Conservation (phyloP, 805 yeast species). For the Ogataea pilisensis region DNA sequence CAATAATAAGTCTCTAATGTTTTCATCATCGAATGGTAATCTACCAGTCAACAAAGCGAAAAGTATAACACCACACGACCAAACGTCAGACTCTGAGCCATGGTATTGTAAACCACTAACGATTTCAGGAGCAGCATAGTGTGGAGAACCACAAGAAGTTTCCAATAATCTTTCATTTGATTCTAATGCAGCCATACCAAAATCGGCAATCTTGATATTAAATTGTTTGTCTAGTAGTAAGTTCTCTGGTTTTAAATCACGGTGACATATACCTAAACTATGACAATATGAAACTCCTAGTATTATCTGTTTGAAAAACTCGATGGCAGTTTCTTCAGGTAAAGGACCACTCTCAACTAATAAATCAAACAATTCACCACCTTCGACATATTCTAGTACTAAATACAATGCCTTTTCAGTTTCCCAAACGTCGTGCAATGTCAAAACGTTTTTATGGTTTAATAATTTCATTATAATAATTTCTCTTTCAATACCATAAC, state of each 20-base stretch:
- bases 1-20: slow-evolving; percentile 76
- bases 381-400: slow-evolving; percentile 93
- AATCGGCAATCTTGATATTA: slow-evolving; percentile 94
- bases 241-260: slow-evolving; percentile 80
- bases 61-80: slow-evolving; percentile 96
- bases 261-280: slow-evolving; percentile 64
- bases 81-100: slow-evolving; percentile 94
- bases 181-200: slow-evolving; percentile 98
- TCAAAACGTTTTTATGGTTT: slow-evolving; percentile 74
- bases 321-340: slow-evolving; percentile 85
- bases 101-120: slow-evolving; percentile 94
- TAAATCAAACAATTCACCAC: slow-evolving; percentile 93
- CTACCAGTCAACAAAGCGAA: slow-evolving; percentile 94
- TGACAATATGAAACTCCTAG: slow-evolving; percentile 66
- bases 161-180: slow-evolving; percentile 74
- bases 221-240: slow-evolving; percentile 73
- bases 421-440: slow-evolving; percentile 84
- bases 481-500: slow-evolving; percentile 84
- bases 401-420: slow-evolving; percentile 77
- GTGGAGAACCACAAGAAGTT: slow-evolving; percentile 97
- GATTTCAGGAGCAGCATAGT: slow-evolving; percentile 97
- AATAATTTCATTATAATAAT: slow-evolving; percentile 80
- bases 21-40: slow-evolving; percentile 95
- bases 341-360: slow-evolving; percentile 84
- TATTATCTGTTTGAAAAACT: slow-evolving; percentile 73